phyloP scores from a whole-genome alignment of 257 asterid genomes.

The Solanum medicagineum region DNA sequence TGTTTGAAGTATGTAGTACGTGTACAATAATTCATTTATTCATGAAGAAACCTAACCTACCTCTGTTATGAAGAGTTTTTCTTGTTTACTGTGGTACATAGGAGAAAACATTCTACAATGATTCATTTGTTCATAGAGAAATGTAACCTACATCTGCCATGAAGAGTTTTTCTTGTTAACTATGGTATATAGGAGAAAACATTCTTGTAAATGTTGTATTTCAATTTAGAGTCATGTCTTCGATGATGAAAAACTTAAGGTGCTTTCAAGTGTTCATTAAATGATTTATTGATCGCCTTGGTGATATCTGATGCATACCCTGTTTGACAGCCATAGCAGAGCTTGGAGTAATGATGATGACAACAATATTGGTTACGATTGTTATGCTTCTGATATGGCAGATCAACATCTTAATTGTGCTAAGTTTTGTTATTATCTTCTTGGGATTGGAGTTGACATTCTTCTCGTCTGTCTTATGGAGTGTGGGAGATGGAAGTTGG shows the following conservation, averaged over 20 bases:
- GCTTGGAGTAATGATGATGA: conserved; percentile 95
- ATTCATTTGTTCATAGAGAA: background rate
- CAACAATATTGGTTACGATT: conserved; percentile 69
- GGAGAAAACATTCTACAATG: background rate
- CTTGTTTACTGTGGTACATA: background rate
- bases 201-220: background rate
- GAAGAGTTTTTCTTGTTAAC: background rate
- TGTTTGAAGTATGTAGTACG: background rate
- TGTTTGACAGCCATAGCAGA: conserved; percentile 78
- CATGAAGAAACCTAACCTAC: background rate
- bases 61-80: background rate
- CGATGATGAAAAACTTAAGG: background rate
- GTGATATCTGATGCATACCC: conserved; percentile 19
- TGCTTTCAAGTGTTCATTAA: background rate
- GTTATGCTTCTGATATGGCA: conserved; percentile 99
- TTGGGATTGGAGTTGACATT: conserved; percentile 80
- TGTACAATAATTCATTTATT: background rate
- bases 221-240: background rate
- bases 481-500: conserved; percentile 97
- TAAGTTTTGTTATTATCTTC: conserved; percentile 52
- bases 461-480: conserved; percentile 81
- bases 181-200: background rate
- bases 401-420: conserved; percentile 55
- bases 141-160: background rate
- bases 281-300: background rate